Percentiles rank a stretch among this genome's conserved stretches.
phyloP scores from a whole-genome alignment of 768 basidiomycete genomes.

The Gloeopeniophorella convolvens region DNA sequence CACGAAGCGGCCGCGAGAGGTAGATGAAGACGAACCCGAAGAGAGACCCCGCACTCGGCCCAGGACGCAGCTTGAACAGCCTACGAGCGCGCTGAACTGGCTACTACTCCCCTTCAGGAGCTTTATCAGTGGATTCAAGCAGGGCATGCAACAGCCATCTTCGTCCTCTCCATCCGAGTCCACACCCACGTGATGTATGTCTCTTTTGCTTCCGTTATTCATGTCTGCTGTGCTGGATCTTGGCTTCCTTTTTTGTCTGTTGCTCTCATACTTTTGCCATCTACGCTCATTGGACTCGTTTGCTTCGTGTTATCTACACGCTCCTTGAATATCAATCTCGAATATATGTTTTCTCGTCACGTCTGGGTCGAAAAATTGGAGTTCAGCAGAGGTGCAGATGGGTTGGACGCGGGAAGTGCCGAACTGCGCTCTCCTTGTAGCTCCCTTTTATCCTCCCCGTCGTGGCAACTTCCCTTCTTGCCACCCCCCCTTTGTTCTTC shows the following conservation, averaged over 20 bases:
- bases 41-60: constrained; percentile 44
- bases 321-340: constrained; percentile 12
- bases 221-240: background rate
- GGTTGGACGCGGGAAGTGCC: constrained; percentile 13
- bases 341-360: constrained; percentile 6
- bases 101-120: constrained; percentile 15
- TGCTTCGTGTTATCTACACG: constrained; percentile 11
- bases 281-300: constrained; percentile 11
- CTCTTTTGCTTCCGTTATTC: constrained; percentile 8
- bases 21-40: constrained; percentile 30
- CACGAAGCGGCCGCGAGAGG: constrained; percentile 45
- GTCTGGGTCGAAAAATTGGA: constrained; percentile 6
- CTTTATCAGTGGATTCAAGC: constrained; percentile 19
- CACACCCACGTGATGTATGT: constrained; percentile 6
- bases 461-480: constrained; percentile 4
- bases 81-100: constrained; percentile 26
- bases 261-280: constrained; percentile 6
- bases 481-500: background rate
- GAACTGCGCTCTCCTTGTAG: constrained; percentile 4
- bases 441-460: background rate
- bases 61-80: constrained; percentile 41
- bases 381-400: constrained; percentile 5
- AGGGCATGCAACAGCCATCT: constrained; percentile 5
- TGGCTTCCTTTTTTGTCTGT: constrained; percentile 11
- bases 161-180: background rate